These are phyloP conservation scores for Monotropa hypopitys DNA, from an alignment of 179 eudicot species.

Conservation along the genomic window DNA sequence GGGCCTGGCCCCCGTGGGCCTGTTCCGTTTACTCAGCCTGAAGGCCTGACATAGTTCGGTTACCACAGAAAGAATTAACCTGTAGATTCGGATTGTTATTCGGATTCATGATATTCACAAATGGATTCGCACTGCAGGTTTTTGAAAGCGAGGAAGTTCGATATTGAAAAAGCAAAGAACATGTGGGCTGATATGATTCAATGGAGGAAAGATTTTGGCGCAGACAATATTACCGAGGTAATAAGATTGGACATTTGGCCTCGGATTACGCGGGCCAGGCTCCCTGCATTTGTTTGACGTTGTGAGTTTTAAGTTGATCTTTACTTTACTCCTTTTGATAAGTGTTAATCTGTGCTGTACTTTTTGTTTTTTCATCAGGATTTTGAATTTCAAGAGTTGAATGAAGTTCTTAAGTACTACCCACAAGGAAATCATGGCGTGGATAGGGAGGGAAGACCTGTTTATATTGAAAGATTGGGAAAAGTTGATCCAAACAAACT, in stretches of 20 bases:
- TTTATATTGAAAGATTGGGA: constrained; percentile 83
- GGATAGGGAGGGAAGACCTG: constrained; percentile 88
- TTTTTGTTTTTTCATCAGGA: constrained; percentile 35
- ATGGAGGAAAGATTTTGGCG: constrained; percentile 91
- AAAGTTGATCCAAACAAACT: constrained; percentile 90
- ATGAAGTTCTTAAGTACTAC: constrained; percentile 73
- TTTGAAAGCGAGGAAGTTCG: constrained; percentile 91
- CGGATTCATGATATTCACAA: not conserved
- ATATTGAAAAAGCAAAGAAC: constrained; percentile 74
- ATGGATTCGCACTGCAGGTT: constrained; percentile 38
- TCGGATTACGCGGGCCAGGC: not conserved
- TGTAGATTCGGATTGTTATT: not conserved
- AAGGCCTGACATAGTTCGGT: no score
- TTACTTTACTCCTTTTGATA: not conserved
- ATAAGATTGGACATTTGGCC: constrained; percentile 1
- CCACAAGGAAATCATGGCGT: constrained; percentile 96
- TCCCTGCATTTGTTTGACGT: not conserved
- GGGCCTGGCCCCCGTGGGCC: no score
- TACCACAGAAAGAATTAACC: not conserved
- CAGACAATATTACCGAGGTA: constrained; percentile 72
- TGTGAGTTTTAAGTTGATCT: not conserved
- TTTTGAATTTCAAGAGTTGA: constrained; percentile 73
- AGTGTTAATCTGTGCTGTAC: not conserved
- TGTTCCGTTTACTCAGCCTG: no score
- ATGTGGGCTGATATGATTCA: constrained; percentile 98